Percentiles rank a stretch among this genome's conserved stretches.
Evolutionary conservation across 2,329 filamentous ascomycete genomes (phyloP).

Genomic region (Tothia fuscella): DNA sequence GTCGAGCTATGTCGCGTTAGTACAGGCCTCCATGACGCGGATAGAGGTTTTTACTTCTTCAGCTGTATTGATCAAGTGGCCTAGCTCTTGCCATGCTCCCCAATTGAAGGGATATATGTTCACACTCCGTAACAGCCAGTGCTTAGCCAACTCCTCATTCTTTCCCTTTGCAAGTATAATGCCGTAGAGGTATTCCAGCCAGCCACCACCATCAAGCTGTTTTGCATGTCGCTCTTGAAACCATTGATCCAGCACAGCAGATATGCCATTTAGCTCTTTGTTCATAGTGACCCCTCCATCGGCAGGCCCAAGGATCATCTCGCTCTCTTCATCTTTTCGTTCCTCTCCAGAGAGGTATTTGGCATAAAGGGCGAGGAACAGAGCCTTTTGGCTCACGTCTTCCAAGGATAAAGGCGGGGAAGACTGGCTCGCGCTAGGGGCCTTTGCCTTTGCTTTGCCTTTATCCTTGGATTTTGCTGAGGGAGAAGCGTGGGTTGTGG

Average conservation of each 20-base stretch:
- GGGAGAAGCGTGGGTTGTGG: conserved; percentile 16
- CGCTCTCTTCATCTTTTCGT: conserved; percentile 87
- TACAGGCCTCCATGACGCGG: neutral
- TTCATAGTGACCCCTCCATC: conserved; percentile 78
- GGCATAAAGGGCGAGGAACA: conserved; percentile 86
- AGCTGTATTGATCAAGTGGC: conserved; percentile 61
- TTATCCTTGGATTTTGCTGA: conserved; percentile 38
- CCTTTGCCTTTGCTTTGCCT: conserved; percentile 40
- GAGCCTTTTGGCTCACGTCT: conserved; percentile 70
- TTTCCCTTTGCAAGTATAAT: conserved; percentile 84
- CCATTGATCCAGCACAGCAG: conserved; percentile 67
- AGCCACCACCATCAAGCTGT: conserved; percentile 66
- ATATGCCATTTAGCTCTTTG: conserved; percentile 67
- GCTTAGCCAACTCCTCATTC: conserved; percentile 73
- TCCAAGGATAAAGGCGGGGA: conserved; percentile 26
- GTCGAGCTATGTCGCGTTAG: conserved; percentile 45
- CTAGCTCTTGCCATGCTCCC: conserved; percentile 93
- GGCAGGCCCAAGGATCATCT: conserved; percentile 91
- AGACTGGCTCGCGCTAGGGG: neutral
- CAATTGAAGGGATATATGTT: conserved; percentile 90
- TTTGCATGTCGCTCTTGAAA: conserved; percentile 51
- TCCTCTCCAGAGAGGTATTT: conserved; percentile 92
- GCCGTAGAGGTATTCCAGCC: conserved; percentile 87
- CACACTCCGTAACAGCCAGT: conserved; percentile 79
- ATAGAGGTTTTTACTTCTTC: conserved; percentile 56